Conservation (phyloP, 768 basidiomycete genomes). For the Pleurotus pulmonarius region DNA sequence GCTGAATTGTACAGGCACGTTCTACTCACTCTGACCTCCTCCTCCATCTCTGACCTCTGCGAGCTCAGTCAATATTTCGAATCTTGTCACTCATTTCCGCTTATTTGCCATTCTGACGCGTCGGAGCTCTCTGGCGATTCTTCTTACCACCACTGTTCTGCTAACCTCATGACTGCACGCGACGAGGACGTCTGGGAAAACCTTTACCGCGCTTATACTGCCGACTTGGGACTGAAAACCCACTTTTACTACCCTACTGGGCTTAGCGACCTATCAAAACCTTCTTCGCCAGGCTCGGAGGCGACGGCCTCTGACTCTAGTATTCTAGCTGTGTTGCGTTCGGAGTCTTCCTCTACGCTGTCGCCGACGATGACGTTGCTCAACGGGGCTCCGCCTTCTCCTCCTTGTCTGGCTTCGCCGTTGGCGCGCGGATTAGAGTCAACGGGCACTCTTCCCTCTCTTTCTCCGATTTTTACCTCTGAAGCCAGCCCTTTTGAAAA, state of each 20-base stretch:
- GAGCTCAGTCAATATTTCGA: slow-evolving; percentile 3
- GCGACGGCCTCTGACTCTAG: background rate
- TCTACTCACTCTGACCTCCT: background rate
- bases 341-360: background rate
- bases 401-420: background rate
- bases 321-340: background rate
- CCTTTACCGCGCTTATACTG: background rate
- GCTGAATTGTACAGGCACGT: slow-evolving; percentile 5
- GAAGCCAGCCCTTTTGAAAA: slow-evolving; percentile 4
- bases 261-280: background rate
- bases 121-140: background rate
- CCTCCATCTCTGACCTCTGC: background rate
- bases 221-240: background rate
- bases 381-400: slow-evolving; percentile 3
- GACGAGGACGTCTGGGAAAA: slow-evolving; percentile 3
- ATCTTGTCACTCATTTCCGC: slow-evolving; percentile 6
- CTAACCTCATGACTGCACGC: background rate
- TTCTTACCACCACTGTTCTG: background rate
- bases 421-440: background rate
- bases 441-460: background rate
- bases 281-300: background rate
- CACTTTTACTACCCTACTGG: slow-evolving; percentile 6
- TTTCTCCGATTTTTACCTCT: background rate
- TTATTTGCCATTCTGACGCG: background rate
- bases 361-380: slow-evolving; percentile 3